Percentiles rank a stretch among this genome's conserved stretches.
Evolutionary conservation across 192 early-diverging fungal genomes (phyloP).

Genomic region (Coemansia sp.): DNA sequence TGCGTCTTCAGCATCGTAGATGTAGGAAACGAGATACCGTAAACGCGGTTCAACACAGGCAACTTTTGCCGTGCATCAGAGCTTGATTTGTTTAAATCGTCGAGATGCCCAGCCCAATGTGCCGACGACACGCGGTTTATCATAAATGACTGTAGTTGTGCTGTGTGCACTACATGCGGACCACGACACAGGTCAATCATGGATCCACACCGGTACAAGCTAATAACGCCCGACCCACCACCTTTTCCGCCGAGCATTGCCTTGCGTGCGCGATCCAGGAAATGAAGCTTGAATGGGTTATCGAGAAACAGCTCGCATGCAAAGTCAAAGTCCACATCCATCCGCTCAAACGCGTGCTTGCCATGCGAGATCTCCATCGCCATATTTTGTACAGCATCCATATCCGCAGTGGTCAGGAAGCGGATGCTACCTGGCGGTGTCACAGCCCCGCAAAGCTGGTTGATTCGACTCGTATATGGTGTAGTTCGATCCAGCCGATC

Average conservation of each 20-base stretch:
- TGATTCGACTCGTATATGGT: conserved; percentile 22
- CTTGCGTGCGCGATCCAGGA: conserved; percentile 44
- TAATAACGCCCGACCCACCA: conserved; percentile 43
- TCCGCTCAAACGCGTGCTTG: conserved; percentile 62
- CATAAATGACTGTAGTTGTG: conserved; percentile 57
- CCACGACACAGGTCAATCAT: conserved; percentile 80
- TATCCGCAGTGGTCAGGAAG: conserved; percentile 56
- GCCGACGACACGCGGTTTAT: conserved; percentile 59
- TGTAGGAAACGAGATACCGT: conserved; percentile 69
- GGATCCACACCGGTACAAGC: conserved; percentile 65
- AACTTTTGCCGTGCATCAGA: conserved; percentile 27
- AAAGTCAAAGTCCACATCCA: conserved; percentile 58
- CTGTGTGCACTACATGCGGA: conserved; percentile 71
- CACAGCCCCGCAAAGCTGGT: conserved; percentile 17
- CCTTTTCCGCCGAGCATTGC: not conserved
- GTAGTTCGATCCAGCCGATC: conserved; percentile 14
- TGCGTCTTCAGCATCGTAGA: conserved; percentile 55
- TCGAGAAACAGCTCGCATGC: conserved; percentile 65
- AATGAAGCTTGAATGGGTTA: conserved; percentile 75
- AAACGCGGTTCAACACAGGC: conserved; percentile 64
- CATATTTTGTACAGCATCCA: conserved; percentile 50
- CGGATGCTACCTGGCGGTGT: conserved; percentile 17
- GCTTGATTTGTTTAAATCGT: not conserved
- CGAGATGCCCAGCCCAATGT: conserved; percentile 55
- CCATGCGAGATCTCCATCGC: conserved; percentile 55